Conservation (phyloP, 805 yeast species). For the Pichia heedii region DNA sequence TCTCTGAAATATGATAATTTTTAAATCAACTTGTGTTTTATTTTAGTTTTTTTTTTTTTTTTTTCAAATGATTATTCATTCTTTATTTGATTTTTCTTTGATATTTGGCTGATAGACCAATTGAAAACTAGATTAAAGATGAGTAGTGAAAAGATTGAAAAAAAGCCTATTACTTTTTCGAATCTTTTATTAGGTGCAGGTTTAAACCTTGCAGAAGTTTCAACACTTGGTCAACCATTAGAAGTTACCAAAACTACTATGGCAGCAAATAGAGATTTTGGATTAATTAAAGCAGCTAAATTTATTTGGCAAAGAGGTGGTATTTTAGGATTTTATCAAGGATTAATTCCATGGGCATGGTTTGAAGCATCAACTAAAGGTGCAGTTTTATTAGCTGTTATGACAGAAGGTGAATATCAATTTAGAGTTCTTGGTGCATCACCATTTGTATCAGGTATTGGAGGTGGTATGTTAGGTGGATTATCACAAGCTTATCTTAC, state of each 20-base stretch:
- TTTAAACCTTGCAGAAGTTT: slow-evolving; percentile 82
- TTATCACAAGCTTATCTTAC: slow-evolving; percentile 93
- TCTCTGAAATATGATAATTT: no score
- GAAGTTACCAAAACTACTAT: slow-evolving; percentile 95
- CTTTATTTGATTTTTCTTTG: neutral
- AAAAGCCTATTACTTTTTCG: slow-evolving; percentile 81
- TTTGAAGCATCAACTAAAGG: slow-evolving; percentile 99
- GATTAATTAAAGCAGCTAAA: slow-evolving; percentile 56
- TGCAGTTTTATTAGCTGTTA: slow-evolving; percentile 86
- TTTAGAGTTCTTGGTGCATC: slow-evolving; percentile 55
- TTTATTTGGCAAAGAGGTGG: slow-evolving; percentile 95
- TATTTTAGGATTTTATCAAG: slow-evolving; percentile 85
- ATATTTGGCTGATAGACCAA: no score
- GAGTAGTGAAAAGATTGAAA: slow-evolving; percentile 30
- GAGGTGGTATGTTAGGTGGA: slow-evolving; percentile 96
- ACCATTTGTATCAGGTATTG: slow-evolving; percentile 78
- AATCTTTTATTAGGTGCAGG: slow-evolving; percentile 92
- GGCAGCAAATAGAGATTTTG: slow-evolving; percentile 87
- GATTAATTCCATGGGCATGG: slow-evolving; percentile 99
- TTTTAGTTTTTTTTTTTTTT: neutral
- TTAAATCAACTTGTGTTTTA: no score
- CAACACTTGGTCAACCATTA: slow-evolving; percentile 93
- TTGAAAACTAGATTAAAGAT: neutral
- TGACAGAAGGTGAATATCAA: slow-evolving; percentile 84
- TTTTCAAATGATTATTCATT: neutral